phyloP scores from a whole-genome alignment of 1,284 basidiomycete species.

The Ceratobasidium sp. region DNA sequence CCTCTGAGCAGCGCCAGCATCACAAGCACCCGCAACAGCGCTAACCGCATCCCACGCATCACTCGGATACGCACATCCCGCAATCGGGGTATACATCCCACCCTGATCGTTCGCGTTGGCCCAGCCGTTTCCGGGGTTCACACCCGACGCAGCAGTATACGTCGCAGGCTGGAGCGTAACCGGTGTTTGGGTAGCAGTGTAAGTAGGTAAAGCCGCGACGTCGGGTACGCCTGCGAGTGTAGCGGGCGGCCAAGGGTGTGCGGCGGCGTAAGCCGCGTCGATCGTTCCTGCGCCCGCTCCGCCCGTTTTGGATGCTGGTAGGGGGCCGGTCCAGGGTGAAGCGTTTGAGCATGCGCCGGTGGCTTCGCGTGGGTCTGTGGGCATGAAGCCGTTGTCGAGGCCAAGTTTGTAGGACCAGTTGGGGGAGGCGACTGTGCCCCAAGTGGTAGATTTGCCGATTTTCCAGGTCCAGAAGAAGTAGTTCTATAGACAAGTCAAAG shows the following conservation, averaged over 20 bases:
- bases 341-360: slow-evolving; percentile 74
- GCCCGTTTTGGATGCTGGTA: slow-evolving; percentile 73
- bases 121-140: slow-evolving; percentile 80
- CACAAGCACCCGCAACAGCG: slow-evolving; percentile 38
- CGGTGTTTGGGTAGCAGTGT: slow-evolving; percentile 75
- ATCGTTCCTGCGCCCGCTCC: slow-evolving; percentile 58
- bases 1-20: slow-evolving; percentile 47
- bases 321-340: slow-evolving; percentile 62
- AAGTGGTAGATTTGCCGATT: slow-evolving; percentile 70
- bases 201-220: slow-evolving; percentile 68
- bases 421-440: slow-evolving; percentile 73
- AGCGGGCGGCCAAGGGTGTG: slow-evolving; percentile 72
- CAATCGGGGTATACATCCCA: slow-evolving; percentile 61
- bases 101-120: slow-evolving; percentile 60
- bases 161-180: slow-evolving; percentile 70
- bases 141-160: slow-evolving; percentile 61
- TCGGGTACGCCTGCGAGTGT: slow-evolving; percentile 65
- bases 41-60: slow-evolving; percentile 78
- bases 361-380: slow-evolving; percentile 80
- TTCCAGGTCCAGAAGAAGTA: slow-evolving; percentile 99
- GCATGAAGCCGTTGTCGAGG: slow-evolving; percentile 87
- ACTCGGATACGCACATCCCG: slow-evolving; percentile 79
- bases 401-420: slow-evolving; percentile 92
- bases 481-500: slow-evolving; percentile 64
- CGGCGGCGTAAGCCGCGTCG: slow-evolving; percentile 61